Percentiles rank a stretch among this genome's conserved stretches.
Conservation (phyloP, 345 rosid genomes). For the Salix exigua region DNA sequence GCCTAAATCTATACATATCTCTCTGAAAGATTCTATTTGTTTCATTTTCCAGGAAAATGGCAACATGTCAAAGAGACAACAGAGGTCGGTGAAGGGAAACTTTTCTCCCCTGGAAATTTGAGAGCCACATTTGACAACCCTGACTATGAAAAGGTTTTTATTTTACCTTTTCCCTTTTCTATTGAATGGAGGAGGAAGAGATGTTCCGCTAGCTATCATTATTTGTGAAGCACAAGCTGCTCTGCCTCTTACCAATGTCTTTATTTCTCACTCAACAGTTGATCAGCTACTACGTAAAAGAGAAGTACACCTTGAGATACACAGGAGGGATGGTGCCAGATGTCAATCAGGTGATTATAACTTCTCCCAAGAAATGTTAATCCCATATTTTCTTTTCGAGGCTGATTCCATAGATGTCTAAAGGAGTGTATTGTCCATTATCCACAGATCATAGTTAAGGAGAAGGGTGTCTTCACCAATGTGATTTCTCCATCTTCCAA, state of each 20-base stretch:
- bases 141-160: conserved; percentile 59
- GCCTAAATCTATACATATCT: neutral
- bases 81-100: conserved; percentile 80
- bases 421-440: neutral
- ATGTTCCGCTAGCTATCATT: neutral
- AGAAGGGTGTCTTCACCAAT: conserved; percentile 91
- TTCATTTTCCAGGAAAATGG: conserved; percentile 71
- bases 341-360: conserved; percentile 63
- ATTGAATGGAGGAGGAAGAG: neutral
- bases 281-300: conserved; percentile 76
- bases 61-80: conserved; percentile 90
- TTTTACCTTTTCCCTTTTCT: neutral
- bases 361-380: neutral
- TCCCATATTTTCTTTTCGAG: neutral
- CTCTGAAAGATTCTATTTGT: conserved; percentile 7
- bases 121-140: conserved; percentile 93
- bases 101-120: conserved; percentile 96
- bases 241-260: neutral
- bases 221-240: neutral
- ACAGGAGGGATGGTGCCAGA: conserved; percentile 99
- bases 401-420: neutral
- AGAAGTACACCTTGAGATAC: conserved; percentile 95
- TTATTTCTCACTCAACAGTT: conserved; percentile 38
- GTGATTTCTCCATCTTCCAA: conserved; percentile 83
- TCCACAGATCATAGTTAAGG: conserved; percentile 81